These are phyloP conservation scores for Fagus crenata DNA, from an alignment of 306 rosid genomes.

Conservation along the genomic window DNA sequence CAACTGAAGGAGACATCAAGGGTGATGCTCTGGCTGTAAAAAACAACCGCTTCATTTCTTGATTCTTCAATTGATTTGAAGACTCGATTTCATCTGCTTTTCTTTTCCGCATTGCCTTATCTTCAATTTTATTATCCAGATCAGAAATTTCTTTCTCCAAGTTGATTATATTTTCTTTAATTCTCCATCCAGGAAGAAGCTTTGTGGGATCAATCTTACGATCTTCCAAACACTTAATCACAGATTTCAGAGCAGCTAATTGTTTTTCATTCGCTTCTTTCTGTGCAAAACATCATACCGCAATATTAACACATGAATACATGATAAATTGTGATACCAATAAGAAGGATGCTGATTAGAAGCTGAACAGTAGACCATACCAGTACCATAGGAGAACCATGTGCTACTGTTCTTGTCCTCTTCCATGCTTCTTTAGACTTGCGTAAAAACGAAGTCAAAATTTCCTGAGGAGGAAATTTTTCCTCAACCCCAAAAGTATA, in stretches of 20 bases:
- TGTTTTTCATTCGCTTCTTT: conserved; percentile 51
- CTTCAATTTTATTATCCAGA: conserved; percentile 33
- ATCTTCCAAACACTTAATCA: conserved; percentile 48
- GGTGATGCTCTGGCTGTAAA: conserved; percentile 29
- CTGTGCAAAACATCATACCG: conserved; percentile 42
- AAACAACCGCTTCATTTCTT: conserved; percentile 46
- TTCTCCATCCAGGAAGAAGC: conserved; percentile 55
- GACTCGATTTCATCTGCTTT: conserved; percentile 37
- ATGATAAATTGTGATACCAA: conserved; percentile 21
- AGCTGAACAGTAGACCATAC: conserved; percentile 37
- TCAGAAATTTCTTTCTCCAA: conserved; percentile 50
- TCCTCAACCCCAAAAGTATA: conserved; percentile 60
- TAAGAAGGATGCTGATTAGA: conserved; percentile 13
- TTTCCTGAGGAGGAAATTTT: conserved; percentile 40
- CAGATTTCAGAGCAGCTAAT: conserved; percentile 55
- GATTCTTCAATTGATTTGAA: conserved; percentile 28
- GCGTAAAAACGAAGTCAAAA: conserved; percentile 46
- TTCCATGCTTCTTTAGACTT: conserved; percentile 56
- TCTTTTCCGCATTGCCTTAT: conserved; percentile 36
- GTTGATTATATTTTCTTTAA: conserved; percentile 42
- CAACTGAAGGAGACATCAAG: conserved; percentile 31
- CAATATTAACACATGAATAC: conserved; percentile 21
- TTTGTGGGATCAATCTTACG: conserved; percentile 43
- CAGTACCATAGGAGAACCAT: conserved; percentile 32
- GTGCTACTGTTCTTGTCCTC: conserved; percentile 39